phyloP scores from a whole-genome alignment of 1,284 basidiomycete species.

The Ganoderma sinense region DNA sequence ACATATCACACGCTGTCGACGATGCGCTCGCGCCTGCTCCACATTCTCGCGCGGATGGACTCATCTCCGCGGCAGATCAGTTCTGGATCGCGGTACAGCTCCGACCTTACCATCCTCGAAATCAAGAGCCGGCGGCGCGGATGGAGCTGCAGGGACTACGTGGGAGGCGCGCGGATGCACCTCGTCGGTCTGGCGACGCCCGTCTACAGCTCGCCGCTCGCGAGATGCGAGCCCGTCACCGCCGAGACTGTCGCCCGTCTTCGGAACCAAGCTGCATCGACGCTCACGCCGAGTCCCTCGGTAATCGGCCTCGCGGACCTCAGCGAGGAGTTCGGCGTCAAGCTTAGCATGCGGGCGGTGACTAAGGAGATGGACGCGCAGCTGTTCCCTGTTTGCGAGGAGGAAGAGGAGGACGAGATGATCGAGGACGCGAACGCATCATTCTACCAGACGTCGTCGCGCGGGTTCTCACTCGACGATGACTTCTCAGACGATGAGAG shows the following conservation, averaged over 20 bases:
- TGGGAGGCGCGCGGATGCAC: slow-evolving; percentile 38
- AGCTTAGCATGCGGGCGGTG: slow-evolving; percentile 25
- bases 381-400: slow-evolving; percentile 59
- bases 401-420: slow-evolving; percentile 47
- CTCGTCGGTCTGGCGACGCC: slow-evolving; percentile 52
- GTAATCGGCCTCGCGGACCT: slow-evolving; percentile 28
- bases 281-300: slow-evolving; percentile 2
- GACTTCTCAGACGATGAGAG: slow-evolving; percentile 29
- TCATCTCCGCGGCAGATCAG: slow-evolving; percentile 40
- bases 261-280: neutral
- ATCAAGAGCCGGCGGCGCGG: slow-evolving; percentile 59
- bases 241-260: slow-evolving; percentile 27
- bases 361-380: slow-evolving; percentile 33
- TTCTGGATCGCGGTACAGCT: slow-evolving; percentile 43
- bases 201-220: slow-evolving; percentile 48
- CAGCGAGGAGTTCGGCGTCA: slow-evolving; percentile 35
- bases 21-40: slow-evolving; percentile 48
- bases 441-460: slow-evolving; percentile 4
- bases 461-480: slow-evolving; percentile 23
- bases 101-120: slow-evolving; percentile 55
- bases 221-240: slow-evolving; percentile 45
- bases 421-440: neutral
- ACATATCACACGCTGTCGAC: slow-evolving; percentile 48
- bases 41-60: slow-evolving; percentile 46
- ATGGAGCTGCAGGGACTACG: slow-evolving; percentile 53